phyloP scores from a whole-genome alignment of 305 asterid genomes.

The Fraxinus platypoda region DNA sequence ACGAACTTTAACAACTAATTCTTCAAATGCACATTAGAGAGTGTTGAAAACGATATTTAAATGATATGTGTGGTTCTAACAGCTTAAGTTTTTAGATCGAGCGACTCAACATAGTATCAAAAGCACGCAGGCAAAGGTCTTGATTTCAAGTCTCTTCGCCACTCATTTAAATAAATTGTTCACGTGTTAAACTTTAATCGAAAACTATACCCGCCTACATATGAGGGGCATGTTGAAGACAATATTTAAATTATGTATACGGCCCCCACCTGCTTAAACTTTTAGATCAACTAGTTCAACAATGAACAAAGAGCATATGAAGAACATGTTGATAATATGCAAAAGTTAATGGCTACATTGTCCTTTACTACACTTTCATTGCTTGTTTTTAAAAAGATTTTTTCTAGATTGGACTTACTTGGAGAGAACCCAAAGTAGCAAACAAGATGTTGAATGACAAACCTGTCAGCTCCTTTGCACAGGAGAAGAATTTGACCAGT shows the following conservation, averaged over 20 bases:
- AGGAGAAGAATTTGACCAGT: constrained; percentile 63
- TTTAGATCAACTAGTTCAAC: neutral
- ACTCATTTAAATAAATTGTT: neutral
- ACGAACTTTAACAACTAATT: neutral
- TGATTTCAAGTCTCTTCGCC: neutral
- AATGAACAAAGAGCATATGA: neutral
- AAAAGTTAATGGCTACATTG: neutral
- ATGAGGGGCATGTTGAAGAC: neutral
- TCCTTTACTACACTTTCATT: neutral
- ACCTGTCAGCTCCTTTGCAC: constrained; percentile 98
- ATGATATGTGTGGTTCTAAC: neutral
- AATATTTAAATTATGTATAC: neutral
- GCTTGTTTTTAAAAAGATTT: neutral
- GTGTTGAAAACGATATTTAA: neutral
- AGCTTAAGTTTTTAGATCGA: neutral
- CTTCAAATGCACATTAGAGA: neutral
- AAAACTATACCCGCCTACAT: neutral
- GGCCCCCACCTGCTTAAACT: neutral
- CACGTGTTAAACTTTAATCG: neutral
- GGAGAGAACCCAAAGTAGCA: constrained; percentile 8
- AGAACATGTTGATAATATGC: neutral
- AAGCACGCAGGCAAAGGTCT: neutral
- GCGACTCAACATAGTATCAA: neutral
- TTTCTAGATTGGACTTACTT: neutral
- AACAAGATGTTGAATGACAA: constrained; percentile 18